Evolutionary conservation across 768 basidiomycete species (phyloP).

Genomic region (Leccinum disarticulatum): DNA sequence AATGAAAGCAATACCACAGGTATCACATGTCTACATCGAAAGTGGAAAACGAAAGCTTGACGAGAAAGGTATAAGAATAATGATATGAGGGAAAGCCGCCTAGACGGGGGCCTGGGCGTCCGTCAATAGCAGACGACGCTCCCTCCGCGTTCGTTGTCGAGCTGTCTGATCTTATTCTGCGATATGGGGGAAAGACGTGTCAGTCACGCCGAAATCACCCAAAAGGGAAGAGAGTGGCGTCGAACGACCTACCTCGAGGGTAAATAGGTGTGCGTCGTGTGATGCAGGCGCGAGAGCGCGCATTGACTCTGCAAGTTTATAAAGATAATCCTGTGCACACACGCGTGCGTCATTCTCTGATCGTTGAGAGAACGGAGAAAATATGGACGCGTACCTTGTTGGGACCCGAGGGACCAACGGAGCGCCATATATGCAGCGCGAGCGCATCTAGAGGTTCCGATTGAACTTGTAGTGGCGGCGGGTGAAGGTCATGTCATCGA

Average conservation of each 20-base stretch:
- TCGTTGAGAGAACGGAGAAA: not conserved
- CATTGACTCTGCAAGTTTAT: conserved; percentile 69
- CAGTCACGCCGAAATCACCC: not conserved
- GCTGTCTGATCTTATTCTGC: conserved; percentile 14
- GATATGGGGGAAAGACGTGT: not conserved
- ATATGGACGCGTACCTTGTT: conserved; percentile 64
- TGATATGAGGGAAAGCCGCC: not conserved
- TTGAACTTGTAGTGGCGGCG: conserved; percentile 52
- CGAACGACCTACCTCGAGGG: conserved; percentile 59
- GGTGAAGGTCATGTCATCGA: not conserved
- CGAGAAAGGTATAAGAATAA: not conserved
- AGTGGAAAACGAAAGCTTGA: not conserved
- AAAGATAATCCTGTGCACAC: conserved; percentile 75
- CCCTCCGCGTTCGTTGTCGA: conserved; percentile 11
- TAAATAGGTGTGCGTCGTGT: conserved; percentile 70
- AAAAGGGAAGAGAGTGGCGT: not conserved
- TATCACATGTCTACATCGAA: no score
- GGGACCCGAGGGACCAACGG: conserved; percentile 80
- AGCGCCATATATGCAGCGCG: conserved; percentile 66
- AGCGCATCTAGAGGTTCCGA: conserved; percentile 71
- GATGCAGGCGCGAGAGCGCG: conserved; percentile 69
- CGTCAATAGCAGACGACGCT: conserved; percentile 3
- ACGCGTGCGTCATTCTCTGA: not conserved
- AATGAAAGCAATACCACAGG: not conserved
- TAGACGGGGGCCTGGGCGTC: not conserved